These are phyloP conservation scores for Durusdinium trenchii DNA, from an alignment of 73 alveolate species.

Conservation along the genomic window DNA sequence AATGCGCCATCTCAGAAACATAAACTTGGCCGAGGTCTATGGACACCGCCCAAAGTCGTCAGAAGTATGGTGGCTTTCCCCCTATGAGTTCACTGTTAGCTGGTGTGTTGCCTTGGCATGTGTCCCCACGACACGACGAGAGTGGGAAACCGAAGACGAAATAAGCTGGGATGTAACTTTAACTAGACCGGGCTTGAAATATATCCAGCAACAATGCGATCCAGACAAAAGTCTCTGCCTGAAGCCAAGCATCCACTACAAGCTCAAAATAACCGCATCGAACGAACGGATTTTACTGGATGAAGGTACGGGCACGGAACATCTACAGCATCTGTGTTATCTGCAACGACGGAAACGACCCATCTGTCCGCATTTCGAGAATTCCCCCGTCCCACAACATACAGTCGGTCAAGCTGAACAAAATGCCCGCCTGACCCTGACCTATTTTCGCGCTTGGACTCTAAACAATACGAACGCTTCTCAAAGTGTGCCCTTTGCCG, in stretches of 20 bases:
- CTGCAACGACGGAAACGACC: background rate
- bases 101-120: background rate
- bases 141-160: background rate
- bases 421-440: too few species aligned
- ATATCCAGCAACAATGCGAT: too few species aligned
- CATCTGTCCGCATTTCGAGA: background rate
- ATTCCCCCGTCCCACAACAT: background rate
- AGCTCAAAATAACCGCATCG: too few species aligned
- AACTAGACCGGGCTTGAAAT: background rate
- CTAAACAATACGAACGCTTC: background rate
- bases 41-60: background rate
- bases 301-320: background rate
- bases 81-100: background rate
- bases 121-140: background rate
- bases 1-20: background rate
- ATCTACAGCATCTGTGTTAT: background rate
- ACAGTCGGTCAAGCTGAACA: background rate
- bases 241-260: background rate
- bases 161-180: background rate
- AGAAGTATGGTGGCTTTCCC: background rate
- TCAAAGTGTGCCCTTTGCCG: background rate
- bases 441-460: slow-evolving; percentile 1
- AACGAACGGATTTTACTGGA: background rate
- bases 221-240: too few species aligned
- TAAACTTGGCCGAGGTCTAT: background rate